These are phyloP conservation scores for Scorias spongiosa DNA, from an alignment of 2,329 filamentous ascomycete genomes.

Conservation along the genomic window DNA sequence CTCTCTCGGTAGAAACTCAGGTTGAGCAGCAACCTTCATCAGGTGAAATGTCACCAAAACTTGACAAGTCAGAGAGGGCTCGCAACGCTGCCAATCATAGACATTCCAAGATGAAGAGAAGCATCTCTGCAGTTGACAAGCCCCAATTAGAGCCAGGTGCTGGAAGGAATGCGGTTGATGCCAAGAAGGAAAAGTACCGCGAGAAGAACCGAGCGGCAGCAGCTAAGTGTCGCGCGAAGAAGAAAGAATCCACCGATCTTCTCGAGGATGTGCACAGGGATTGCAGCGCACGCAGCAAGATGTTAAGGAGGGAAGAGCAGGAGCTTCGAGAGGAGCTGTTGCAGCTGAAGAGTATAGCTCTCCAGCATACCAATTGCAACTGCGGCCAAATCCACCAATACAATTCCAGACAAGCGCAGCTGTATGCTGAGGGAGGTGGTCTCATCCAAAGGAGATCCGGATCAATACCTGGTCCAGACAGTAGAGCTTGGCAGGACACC, in stretches of 20 bases:
- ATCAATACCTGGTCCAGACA: not conserved
- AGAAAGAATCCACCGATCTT: constrained; percentile 40
- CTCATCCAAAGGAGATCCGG: not conserved
- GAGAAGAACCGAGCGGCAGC: constrained; percentile 59
- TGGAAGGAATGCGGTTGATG: constrained; percentile 14
- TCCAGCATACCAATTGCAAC: constrained; percentile 19
- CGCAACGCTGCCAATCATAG: constrained; percentile 17
- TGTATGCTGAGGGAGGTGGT: constrained; percentile 7
- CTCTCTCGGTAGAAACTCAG: constrained; percentile 2
- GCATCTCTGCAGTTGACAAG: constrained; percentile 4
- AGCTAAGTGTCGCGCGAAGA: constrained; percentile 59
- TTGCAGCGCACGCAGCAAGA: constrained; percentile 18
- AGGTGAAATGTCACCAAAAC: not conserved
- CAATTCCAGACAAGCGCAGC: constrained; percentile 17
- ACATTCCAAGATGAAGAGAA: constrained; percentile 14
- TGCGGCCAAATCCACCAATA: constrained; percentile 19
- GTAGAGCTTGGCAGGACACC: not conserved
- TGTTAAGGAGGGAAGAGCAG: constrained; percentile 17
- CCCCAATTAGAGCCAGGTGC: constrained; percentile 3
- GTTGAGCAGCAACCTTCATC: not conserved
- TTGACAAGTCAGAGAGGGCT: constrained; percentile 15
- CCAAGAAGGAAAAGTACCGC: constrained; percentile 43
- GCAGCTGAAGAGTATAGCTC: constrained; percentile 16
- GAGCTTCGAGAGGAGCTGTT: constrained; percentile 19
- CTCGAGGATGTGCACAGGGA: constrained; percentile 33